Evolutionary conservation across 768 basidiomycete genomes (phyloP), one percentile per base, ranked within the genome.

Genomic region (Agaricus blazei): DNA sequence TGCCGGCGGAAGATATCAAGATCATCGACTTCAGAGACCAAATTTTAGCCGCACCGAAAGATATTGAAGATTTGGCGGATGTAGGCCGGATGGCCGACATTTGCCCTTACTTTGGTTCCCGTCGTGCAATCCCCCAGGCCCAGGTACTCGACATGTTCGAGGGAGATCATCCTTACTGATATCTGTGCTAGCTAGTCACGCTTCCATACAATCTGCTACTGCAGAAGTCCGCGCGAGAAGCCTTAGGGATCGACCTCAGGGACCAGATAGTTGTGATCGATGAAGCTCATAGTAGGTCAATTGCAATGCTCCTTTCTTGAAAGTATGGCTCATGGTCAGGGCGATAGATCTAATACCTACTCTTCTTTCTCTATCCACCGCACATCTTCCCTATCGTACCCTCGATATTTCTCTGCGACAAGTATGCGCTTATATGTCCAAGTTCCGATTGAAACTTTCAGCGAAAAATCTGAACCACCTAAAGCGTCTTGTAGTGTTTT

Each of bases 71-170:
- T 60, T 80, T 98, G 14, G 90, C 90, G 6, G 68, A 67, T 7
- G 72, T 84, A 1, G 97, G 97, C 2, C 78, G 81, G 50, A 73
- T 82, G 48, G 70, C 80, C 1, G 74, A 84, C 45, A 85, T 82
- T 8, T 99, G 96, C 66, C 92, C 96, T 0, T 99, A 98, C 70
- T 99, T 98, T 67, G 93, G 89, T 3, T 88, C 93, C 7, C 75
- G 97, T 42, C 75, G 80, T 52, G 93, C 94, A 12, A 93, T 98
- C 51, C 83, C 87, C 37, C 90, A 93, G 65, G 93, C 96, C 31
- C 89, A 98, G 78, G 92, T 93, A 58, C 42, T 76, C 58, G 28
- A 42, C n/a, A 26, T 44, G 9, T 19, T 48, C 51, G 15, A 46
- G 29, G 51, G 43, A 12, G 37, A 37, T 48, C 8, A 43, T 14